Percentiles rank a stretch among this genome's conserved stretches.
Conservation (phyloP, 2,329 filamentous ascomycete genomes). For the Colletotrichum noveboracense region DNA sequence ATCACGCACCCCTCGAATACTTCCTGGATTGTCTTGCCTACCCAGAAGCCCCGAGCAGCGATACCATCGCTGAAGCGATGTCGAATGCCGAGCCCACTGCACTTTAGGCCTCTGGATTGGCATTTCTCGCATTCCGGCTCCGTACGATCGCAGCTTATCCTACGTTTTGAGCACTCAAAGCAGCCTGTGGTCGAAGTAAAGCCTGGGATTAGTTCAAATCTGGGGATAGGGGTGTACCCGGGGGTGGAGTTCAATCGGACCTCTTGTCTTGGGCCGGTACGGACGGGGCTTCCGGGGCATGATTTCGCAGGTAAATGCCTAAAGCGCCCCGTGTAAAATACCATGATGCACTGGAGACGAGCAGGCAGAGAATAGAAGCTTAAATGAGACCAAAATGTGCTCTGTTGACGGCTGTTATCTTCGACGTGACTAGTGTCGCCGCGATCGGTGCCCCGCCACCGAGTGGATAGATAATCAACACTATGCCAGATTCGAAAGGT, state of each 20-base stretch:
- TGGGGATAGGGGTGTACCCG: not conserved
- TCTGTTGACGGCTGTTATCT: not conserved
- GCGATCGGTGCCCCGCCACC: not conserved
- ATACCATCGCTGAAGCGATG: constrained; percentile 8
- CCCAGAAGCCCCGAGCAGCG: not conserved
- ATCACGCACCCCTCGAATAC: not conserved
- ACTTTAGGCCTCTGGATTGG: constrained; percentile 11
- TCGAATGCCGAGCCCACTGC: constrained; percentile 17
- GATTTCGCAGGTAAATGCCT: not conserved
- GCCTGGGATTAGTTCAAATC: not conserved
- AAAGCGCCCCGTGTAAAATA: not conserved
- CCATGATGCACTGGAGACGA: not conserved
- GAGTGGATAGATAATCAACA: not conserved
- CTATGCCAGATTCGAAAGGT: constrained; percentile 3
- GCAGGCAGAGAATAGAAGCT: not conserved
- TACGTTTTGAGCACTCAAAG: constrained; percentile 21
- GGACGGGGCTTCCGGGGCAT: not conserved
- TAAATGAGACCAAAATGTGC: not conserved
- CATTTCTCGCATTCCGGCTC: constrained; percentile 22
- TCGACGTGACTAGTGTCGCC: not conserved
- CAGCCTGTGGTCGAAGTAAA: constrained; percentile 7
- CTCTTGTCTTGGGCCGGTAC: not conserved
- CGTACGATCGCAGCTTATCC: constrained; percentile 22
- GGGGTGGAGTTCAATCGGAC: not conserved
- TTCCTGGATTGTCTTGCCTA: not conserved